Percentiles rank a stretch among this genome's conserved stretches.
These are phyloP conservation scores for Trichoderma hamatum DNA, from an alignment of 2,329 filamentous ascomycete species.

Conservation along the genomic window DNA sequence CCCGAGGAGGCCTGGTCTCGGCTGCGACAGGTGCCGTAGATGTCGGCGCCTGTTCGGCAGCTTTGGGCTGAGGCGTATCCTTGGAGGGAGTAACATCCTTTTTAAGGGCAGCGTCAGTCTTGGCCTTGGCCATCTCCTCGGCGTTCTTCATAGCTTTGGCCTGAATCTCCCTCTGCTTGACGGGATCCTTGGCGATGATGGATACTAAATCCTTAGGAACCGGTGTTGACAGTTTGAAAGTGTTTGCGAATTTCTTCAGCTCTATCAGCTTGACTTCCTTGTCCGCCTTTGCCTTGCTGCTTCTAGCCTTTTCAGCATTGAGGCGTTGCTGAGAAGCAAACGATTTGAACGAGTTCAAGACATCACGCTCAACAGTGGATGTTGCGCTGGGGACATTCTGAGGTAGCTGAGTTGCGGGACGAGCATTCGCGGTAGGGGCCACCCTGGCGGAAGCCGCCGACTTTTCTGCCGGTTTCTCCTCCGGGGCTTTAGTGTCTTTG, in stretches of 20 bases:
- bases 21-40: conserved; percentile 18
- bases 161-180: conserved; percentile 90
- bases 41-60: conserved; percentile 32
- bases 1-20: conserved; percentile 41
- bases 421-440: conserved; percentile 9
- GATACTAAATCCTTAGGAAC: conserved; percentile 90
- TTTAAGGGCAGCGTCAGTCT: conserved; percentile 49
- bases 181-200: conserved; percentile 95
- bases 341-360: conserved; percentile 64
- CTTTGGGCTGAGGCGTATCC: conserved; percentile 47
- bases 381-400: conserved; percentile 53
- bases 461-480: conserved; percentile 37
- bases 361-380: conserved; percentile 63
- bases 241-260: conserved; percentile 90
- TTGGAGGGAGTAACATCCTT: conserved; percentile 49
- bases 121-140: conserved; percentile 63
- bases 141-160: conserved; percentile 81
- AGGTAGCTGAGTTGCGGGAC: conserved; percentile 2
- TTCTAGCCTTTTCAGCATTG: conserved; percentile 59
- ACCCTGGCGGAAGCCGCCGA: conserved; percentile 32
- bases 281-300: conserved; percentile 67
- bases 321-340: conserved; percentile 63
- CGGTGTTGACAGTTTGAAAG: conserved; percentile 91
- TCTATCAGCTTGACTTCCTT: conserved; percentile 93
- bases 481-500: conserved; percentile 39